Evolutionary conservation across 202 grass and related monocot genomes (phyloP), one percentile per base, ranked within the genome.

Genomic region (Brachypodium distachyon): DNA sequence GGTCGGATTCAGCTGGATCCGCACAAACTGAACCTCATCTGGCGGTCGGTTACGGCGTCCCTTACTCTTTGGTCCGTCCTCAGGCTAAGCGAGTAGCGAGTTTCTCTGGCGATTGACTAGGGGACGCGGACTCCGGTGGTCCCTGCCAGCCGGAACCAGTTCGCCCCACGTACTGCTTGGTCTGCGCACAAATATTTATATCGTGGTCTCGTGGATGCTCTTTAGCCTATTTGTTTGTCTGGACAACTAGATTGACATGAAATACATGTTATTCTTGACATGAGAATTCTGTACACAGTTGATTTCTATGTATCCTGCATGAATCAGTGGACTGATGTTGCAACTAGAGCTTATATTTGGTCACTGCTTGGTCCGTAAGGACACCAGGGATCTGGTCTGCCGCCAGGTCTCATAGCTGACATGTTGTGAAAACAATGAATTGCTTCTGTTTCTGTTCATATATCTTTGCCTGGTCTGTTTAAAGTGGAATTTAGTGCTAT

Each of bases 1-100:
- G 51, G 11, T 83, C 51, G 16, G 11, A 27, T 27, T 37, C 67
- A 46, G 5, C 7, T 60, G 51, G 67, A 83, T 87, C 80, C 79
- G 51, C 57, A 40, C 17, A 33, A 52, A 53, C 6, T 53, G 42
- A 36, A 64, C 66, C 11, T 54, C 9, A 12, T 71, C 18, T 21
- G n/a, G 25, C 47, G 6, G 48, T 66, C 4, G 1, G 72, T 48
- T 44, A 13, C 42, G 19, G 16, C 11, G 50, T 28, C 28, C n/a
- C 21, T 34, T 41, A 12, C 18, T 41, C 31, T 78, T 72, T 52
- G 31, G n/a, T 63, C 50, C 23, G 7, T 32, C 39, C 26, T 74
- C 23, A 18, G 25, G 47, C 23, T 33, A 39, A n/a, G 33, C 49
- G 47, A 76, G 29, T 10, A 9, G 7, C 49, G 41, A 65, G 47